These are phyloP conservation scores for Trebouxiophyceae sp. DNA, from an alignment of 163 green algal species.

Conservation along the genomic window DNA sequence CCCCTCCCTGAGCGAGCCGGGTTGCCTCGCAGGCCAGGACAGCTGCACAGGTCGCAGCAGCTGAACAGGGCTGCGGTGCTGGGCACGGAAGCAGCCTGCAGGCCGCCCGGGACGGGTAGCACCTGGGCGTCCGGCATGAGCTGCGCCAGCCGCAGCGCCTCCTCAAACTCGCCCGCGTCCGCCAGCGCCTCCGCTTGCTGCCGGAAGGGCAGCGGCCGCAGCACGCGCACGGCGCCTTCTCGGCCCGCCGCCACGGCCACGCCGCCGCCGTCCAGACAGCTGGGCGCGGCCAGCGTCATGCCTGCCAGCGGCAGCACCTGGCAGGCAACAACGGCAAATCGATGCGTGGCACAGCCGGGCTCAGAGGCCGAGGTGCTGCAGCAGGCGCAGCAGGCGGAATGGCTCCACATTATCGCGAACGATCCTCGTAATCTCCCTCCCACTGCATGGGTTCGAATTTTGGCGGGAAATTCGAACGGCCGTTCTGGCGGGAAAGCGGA, in stretches of 20 bases:
- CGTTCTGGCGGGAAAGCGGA: not conserved
- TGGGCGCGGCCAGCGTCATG: not conserved
- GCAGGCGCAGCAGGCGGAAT: too few species aligned
- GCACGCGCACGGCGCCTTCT: conserved; percentile 21
- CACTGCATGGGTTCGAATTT: not conserved
- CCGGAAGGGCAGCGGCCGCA: conserved; percentile 23
- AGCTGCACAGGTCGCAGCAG: too few species aligned
- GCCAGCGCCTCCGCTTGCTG: conserved; percentile 28
- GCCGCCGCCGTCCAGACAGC: conserved; percentile 1
- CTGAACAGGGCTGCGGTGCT: too few species aligned
- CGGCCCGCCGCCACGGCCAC: conserved; percentile 19
- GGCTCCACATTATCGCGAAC: too few species aligned
- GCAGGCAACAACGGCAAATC: not conserved
- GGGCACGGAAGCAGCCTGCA: too few species aligned
- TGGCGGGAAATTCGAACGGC: too few species aligned
- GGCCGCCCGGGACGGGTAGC: too few species aligned
- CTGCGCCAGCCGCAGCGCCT: conserved; percentile 41
- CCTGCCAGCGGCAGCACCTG: conserved; percentile 6
- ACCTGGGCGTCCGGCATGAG: conserved; percentile 30
- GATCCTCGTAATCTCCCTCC: too few species aligned
- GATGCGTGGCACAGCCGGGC: too few species aligned
- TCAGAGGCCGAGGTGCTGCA: too few species aligned
- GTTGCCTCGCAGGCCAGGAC: too few species aligned
- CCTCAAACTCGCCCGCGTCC: conserved; percentile 38
- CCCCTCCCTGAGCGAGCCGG: too few species aligned